Evolutionary conservation across 768 basidiomycete species (phyloP).

Genomic region (Pluteus cervinus): DNA sequence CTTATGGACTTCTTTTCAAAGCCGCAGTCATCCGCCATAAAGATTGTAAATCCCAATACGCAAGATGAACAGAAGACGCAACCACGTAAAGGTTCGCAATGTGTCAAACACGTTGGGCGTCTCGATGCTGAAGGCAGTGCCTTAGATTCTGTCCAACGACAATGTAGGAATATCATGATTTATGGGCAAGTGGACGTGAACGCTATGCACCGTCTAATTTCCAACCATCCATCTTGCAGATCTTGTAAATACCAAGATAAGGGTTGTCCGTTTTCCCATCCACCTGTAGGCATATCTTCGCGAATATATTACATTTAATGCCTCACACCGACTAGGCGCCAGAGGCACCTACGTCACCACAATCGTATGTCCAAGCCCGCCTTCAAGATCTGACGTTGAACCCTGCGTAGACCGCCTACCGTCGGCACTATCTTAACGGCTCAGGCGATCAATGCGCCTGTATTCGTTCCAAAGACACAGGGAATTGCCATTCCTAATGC

Average conservation of each 20-base stretch:
- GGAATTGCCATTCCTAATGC: conserved; percentile 21
- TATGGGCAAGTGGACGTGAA: conserved; percentile 57
- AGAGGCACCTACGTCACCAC: conserved; percentile 12
- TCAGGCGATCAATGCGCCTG: conserved; percentile 75
- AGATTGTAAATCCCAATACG: conserved; percentile 60
- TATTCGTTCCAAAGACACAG: conserved; percentile 70
- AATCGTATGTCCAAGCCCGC: conserved; percentile 22
- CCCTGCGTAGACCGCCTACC: conserved; percentile 38
- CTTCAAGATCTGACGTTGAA: conserved; percentile 17
- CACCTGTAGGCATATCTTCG: conserved; percentile 41
- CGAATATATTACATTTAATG: conserved; percentile 1
- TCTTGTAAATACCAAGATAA: conserved; percentile 83
- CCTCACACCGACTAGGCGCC: neutral
- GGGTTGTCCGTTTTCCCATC: conserved; percentile 82
- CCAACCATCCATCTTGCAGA: conserved; percentile 27
- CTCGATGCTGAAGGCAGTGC: neutral
- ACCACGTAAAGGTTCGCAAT: conserved; percentile 49
- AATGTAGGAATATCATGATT: conserved; percentile 88
- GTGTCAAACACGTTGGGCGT: neutral
- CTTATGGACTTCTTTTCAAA: conserved; percentile 67
- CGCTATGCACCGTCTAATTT: neutral
- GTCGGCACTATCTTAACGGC: conserved; percentile 37
- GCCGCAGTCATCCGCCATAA: conserved; percentile 60
- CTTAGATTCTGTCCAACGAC: conserved; percentile 63
- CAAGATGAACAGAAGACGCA: conserved; percentile 36